Conservation (phyloP, 139 green algal genomes). For the Chlamydomonas incerta region DNA sequence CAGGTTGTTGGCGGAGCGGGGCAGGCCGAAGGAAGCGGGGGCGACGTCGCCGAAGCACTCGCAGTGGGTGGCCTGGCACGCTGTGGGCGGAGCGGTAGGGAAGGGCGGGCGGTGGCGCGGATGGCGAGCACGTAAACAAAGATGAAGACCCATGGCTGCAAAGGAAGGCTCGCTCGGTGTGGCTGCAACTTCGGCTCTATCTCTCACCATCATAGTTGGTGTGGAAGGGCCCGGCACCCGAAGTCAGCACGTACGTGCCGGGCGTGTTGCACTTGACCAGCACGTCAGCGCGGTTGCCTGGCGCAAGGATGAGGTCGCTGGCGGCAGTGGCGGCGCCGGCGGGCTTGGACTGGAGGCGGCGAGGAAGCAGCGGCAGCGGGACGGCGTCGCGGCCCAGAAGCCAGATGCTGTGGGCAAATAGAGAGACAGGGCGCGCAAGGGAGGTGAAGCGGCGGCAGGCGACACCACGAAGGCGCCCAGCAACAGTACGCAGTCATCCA, state of each 20-base stretch:
- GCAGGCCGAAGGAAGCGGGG: neutral
- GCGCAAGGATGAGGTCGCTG: conserved; percentile 5
- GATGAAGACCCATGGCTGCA: too few species aligned
- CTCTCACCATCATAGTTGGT: conserved; percentile 12
- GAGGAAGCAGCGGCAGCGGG: neutral
- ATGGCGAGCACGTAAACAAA: too few species aligned
- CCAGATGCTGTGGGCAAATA: neutral
- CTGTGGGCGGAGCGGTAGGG: neutral
- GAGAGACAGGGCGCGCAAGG: too few species aligned
- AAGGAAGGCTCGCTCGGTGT: too few species aligned
- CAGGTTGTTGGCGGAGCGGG: conserved; percentile 20
- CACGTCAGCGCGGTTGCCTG: conserved; percentile 14
- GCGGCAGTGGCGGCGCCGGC: neutral
- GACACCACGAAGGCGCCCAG: too few species aligned
- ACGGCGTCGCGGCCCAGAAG: conserved; percentile 20
- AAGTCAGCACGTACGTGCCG: conserved; percentile 18
- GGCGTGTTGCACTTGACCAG: conserved; percentile 20
- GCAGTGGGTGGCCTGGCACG: conserved; percentile 28
- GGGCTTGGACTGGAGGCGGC: neutral
- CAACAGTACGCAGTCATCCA: too few species aligned
- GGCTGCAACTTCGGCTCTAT: too few species aligned
- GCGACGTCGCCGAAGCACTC: conserved; percentile 25
- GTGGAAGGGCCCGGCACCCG: conserved; percentile 14
- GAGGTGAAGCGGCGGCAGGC: too few species aligned
- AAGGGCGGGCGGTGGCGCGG: too few species aligned